Conservation (phyloP, 1,139 yeast species). For the Zhuliangozyma blackwelliae region DNA sequence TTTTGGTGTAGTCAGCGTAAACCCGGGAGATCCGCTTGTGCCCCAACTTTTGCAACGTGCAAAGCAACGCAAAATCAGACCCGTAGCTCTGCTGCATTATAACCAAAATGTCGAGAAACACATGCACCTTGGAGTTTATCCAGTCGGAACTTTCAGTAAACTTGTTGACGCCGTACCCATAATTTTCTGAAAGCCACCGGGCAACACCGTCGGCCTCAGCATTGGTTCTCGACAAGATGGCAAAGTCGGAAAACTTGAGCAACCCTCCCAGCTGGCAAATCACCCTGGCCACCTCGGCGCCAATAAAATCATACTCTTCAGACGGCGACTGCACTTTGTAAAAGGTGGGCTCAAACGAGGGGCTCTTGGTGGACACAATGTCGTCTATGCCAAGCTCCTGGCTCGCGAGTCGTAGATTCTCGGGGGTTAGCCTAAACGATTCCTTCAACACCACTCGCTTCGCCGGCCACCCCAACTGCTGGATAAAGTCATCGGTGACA, state of each 20-base stretch:
- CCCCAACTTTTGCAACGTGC: constrained; percentile 21
- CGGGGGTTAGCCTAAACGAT: constrained; percentile 56
- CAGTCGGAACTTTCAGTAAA: constrained; percentile 50
- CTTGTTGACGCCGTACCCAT: constrained; percentile 41
- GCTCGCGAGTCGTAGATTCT: neutral
- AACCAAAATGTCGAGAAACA: constrained; percentile 48
- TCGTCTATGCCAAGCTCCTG: neutral
- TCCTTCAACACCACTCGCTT: constrained; percentile 36
- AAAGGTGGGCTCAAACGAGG: constrained; percentile 30
- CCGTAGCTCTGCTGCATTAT: constrained; percentile 30
- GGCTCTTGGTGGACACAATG: constrained; percentile 17
- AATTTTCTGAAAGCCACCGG: constrained; percentile 29
- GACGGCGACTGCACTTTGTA: constrained; percentile 17
- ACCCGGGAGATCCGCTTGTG: neutral
- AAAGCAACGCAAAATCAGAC: constrained; percentile 31
- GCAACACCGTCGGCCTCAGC: constrained; percentile 44
- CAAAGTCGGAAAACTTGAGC: constrained; percentile 48
- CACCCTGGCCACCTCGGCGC: constrained; percentile 2
- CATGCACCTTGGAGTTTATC: constrained; percentile 47
- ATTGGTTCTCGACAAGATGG: constrained; percentile 53
- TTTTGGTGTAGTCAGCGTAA: constrained; percentile 3
- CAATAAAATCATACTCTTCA: constrained; percentile 30
- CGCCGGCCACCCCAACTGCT: constrained; percentile 21
- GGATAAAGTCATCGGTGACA: constrained; percentile 20
- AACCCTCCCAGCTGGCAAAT: constrained; percentile 35